phyloP scores from a whole-genome alignment of 2,329 filamentous ascomycete species.

The Rutstroemia sp. region DNA sequence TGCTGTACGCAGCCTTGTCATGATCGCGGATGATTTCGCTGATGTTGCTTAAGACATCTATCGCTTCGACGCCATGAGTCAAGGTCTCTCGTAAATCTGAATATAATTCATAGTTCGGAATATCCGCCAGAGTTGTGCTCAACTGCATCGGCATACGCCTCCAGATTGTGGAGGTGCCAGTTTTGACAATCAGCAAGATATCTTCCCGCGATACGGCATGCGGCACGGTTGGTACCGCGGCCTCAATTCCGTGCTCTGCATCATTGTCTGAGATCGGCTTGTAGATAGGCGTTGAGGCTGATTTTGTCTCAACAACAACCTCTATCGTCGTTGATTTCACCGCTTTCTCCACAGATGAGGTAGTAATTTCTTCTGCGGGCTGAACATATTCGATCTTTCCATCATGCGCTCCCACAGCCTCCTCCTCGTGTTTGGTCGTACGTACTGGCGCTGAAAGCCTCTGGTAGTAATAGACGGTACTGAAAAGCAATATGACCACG shows the following conservation, averaged over 20 bases:
- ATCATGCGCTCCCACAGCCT: neutral
- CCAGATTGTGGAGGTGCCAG: constrained; percentile 9
- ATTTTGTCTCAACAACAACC: neutral
- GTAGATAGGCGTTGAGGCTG: neutral
- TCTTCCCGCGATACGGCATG: constrained; percentile 3
- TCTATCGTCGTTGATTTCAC: neutral
- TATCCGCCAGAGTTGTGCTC: constrained; percentile 2
- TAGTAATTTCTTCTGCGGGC: neutral
- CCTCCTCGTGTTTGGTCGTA: neutral
- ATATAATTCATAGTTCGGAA: neutral
- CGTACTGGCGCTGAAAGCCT: neutral
- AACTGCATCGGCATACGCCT: constrained; percentile 12
- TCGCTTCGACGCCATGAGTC: neutral
- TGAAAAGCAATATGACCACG: neutral
- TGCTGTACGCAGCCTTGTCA: constrained; percentile 1
- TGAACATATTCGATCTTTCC: neutral
- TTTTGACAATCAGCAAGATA: constrained; percentile 12
- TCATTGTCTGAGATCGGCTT: neutral
- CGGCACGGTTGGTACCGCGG: neutral
- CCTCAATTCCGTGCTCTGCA: neutral
- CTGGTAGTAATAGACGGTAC: neutral
- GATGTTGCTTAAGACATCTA: constrained; percentile 9
- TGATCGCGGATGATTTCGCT: neutral
- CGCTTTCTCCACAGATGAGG: neutral
- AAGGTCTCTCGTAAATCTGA: neutral